Evolutionary conservation across 1,284 basidiomycete genomes (phyloP).

Genomic region (Golubevia sp.): DNA sequence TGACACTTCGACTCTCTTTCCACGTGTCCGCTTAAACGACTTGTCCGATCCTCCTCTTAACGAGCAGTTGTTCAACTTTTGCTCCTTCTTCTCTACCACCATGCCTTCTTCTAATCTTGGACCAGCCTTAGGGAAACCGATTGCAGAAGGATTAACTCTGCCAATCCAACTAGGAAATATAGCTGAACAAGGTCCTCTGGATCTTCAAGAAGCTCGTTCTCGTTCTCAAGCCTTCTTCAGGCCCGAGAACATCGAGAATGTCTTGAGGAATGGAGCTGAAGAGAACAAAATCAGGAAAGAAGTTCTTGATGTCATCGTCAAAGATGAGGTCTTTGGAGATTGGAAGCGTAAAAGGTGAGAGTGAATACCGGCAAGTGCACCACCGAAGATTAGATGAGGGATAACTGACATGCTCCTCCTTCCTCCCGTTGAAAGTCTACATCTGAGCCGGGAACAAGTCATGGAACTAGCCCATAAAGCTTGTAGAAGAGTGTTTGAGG

Average conservation of each 20-base stretch:
- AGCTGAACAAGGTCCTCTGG: constrained; percentile 28
- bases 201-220: constrained; percentile 31
- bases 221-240: constrained; percentile 22
- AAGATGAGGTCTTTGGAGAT: constrained; percentile 42
- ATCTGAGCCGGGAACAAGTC: constrained; percentile 52
- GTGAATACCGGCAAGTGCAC: background rate
- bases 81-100: background rate
- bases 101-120: background rate
- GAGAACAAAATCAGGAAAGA: constrained; percentile 38
- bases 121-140: too few relatives aligned
- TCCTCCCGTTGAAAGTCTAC: constrained; percentile 8
- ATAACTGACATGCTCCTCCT: background rate
- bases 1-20: too few relatives aligned
- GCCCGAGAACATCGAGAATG: constrained; percentile 38
- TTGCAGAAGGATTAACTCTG: constrained; percentile 27
- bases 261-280: constrained; percentile 39
- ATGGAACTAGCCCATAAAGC: constrained; percentile 47
- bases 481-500: constrained; percentile 36
- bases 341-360: constrained; percentile 45
- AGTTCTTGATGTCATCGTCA: constrained; percentile 32
- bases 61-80: background rate
- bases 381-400: background rate
- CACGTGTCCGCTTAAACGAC: too few relatives aligned
- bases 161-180: constrained; percentile 43
- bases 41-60: background rate